Evolutionary conservation across 1,284 basidiomycete species (phyloP).

Genomic region (Fomitopsis betulina): DNA sequence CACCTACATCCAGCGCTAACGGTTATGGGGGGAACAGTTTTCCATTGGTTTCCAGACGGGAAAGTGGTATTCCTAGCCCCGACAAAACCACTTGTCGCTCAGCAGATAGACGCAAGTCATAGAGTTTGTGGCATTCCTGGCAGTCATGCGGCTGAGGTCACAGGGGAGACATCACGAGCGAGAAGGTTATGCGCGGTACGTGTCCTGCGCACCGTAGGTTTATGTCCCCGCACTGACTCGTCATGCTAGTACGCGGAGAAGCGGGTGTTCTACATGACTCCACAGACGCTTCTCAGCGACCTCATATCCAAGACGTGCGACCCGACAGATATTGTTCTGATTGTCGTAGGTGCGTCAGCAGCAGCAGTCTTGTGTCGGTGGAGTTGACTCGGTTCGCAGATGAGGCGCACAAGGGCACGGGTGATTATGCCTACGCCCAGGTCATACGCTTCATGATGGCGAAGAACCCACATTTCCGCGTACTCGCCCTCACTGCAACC

Average conservation of each 20-base stretch:
- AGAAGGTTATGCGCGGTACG: constrained; percentile 61
- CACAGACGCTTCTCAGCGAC: constrained; percentile 94
- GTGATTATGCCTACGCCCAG: constrained; percentile 91
- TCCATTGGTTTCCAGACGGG: constrained; percentile 91
- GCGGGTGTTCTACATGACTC: constrained; percentile 96
- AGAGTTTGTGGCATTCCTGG: constrained; percentile 92
- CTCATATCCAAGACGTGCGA: constrained; percentile 73
- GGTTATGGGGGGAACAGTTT: constrained; percentile 45
- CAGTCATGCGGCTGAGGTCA: constrained; percentile 82
- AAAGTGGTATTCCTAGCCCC: constrained; percentile 96
- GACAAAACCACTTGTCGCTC: constrained; percentile 92
- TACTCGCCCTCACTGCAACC: constrained; percentile 94
- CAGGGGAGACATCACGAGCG: constrained; percentile 59
- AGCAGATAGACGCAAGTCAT: constrained; percentile 94
- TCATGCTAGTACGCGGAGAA: constrained; percentile 71
- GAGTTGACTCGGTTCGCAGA: constrained; percentile 43
- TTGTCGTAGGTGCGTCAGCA: constrained; percentile 66
- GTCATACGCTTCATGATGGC: constrained; percentile 89
- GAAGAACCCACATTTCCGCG: constrained; percentile 89
- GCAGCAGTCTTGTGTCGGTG: neutral
- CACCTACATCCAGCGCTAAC: neutral
- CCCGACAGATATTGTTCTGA: constrained; percentile 71
- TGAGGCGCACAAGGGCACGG: constrained; percentile 94
- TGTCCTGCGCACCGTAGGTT: constrained; percentile 8
- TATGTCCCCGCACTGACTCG: neutral